phyloP scores from a whole-genome alignment of 2,329 filamentous ascomycete genomes.

The Ophiostoma pallidulum region DNA sequence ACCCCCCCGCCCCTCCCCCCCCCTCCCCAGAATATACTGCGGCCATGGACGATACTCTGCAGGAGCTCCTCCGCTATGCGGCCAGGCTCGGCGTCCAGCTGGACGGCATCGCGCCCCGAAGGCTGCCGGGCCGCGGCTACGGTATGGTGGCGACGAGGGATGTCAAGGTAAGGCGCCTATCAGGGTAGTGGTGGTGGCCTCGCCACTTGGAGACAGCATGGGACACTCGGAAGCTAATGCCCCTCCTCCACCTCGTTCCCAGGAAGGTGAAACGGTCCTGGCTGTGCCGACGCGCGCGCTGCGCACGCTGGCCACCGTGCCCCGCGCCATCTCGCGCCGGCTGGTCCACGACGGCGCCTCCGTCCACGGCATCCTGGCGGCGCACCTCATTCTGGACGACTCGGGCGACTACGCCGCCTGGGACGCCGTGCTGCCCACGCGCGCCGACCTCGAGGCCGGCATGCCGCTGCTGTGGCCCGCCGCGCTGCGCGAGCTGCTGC shows the following conservation, averaged over 20 bases:
- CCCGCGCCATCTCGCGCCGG: conserved; percentile 39
- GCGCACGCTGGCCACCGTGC: conserved; percentile 53
- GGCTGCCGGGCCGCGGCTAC: conserved; percentile 63
- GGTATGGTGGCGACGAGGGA: conserved; percentile 63
- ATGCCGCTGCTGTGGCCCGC: conserved; percentile 42
- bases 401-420: conserved; percentile 43
- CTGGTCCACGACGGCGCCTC: conserved; percentile 47
- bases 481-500: conserved; percentile 37
- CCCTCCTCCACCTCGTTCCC: too few relatives aligned
- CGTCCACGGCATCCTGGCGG: conserved; percentile 65
- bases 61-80: conserved; percentile 45
- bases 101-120: conserved; percentile 55
- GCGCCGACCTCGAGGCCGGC: conserved; percentile 42
- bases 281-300: conserved; percentile 55
- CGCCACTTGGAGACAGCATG: too few relatives aligned
- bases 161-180: conserved; percentile 57
- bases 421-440: conserved; percentile 58
- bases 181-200: too few relatives aligned
- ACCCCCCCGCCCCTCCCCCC: too few relatives aligned
- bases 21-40: too few relatives aligned
- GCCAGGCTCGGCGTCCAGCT: conserved; percentile 53
- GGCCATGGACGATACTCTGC: conserved; percentile 11
- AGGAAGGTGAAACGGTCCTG: conserved; percentile 47
- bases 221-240: too few relatives aligned
- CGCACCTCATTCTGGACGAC: conserved; percentile 50